These are phyloP conservation scores for Diplotaxis tenuifolia DNA, from an alignment of 345 rosid species.

Conservation along the genomic window DNA sequence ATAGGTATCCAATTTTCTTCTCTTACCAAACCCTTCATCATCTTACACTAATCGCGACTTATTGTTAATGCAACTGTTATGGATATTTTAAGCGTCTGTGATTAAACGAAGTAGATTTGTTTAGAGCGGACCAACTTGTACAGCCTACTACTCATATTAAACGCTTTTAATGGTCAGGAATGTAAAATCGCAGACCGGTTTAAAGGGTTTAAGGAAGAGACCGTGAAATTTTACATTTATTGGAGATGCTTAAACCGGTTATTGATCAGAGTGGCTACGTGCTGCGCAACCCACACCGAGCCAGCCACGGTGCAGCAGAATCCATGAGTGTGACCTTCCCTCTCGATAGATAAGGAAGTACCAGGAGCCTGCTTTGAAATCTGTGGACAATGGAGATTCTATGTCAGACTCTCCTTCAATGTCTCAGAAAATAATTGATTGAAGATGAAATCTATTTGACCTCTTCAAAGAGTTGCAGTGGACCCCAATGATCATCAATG, in stretches of 20 bases:
- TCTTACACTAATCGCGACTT: too few relatives aligned
- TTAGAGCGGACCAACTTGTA: neutral
- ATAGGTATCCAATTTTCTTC: neutral
- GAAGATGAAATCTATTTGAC: conserved; percentile 29
- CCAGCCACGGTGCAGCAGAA: conserved; percentile 82
- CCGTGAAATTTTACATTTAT: neutral
- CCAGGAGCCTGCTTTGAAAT: conserved; percentile 57
- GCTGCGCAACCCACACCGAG: conserved; percentile 70
- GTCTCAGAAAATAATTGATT: neutral
- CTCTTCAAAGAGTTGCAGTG: conserved; percentile 71
- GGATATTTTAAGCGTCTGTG: neutral
- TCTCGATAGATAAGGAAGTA: conserved; percentile 58
- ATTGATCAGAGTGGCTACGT: conserved; percentile 56
- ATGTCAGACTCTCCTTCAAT: neutral
- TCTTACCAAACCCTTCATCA: neutral
- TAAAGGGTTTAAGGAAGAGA: neutral
- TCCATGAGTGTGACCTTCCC: conserved; percentile 73
- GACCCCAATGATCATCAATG: conserved; percentile 86
- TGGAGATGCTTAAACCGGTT: conserved; percentile 23
- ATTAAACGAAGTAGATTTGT: neutral
- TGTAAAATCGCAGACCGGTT: conserved; percentile 11
- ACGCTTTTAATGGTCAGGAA: neutral
- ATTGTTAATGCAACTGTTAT: neutral
- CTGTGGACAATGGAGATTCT: conserved; percentile 38
- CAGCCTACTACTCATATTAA: neutral